Conservation (phyloP, 768 basidiomycete genomes). For the Pleurotus giganteus region DNA sequence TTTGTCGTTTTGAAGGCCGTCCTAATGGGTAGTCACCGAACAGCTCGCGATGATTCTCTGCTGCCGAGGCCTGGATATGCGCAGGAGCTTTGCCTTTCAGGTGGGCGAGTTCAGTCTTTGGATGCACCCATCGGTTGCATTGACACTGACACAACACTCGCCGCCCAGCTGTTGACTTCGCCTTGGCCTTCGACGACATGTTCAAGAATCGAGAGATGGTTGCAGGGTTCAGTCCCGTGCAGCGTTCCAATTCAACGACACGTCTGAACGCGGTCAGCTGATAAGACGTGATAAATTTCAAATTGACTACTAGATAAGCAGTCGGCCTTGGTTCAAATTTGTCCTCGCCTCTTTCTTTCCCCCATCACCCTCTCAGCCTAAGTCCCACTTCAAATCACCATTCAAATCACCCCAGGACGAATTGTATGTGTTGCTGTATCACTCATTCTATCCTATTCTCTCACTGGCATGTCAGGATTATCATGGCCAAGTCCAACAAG, state of each 20-base stretch:
- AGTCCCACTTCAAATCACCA: too few relatives aligned
- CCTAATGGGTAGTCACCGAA: too few relatives aligned
- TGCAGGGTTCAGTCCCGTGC: too few relatives aligned
- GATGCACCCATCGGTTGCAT: not conserved
- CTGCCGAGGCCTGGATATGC: not conserved
- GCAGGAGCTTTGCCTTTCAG: constrained; percentile 1
- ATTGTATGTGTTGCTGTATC: too few relatives aligned
- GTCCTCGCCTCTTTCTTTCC: not conserved
- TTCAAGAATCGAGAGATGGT: too few relatives aligned
- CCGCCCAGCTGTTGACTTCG: not conserved
- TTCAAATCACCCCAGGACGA: too few relatives aligned
- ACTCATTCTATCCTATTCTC: too few relatives aligned
- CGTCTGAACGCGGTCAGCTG: not conserved
- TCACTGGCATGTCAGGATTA: too few relatives aligned
- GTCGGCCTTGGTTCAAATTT: not conserved
- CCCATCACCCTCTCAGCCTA: not conserved
- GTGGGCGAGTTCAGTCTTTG: constrained; percentile 1
- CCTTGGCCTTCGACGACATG: not conserved
- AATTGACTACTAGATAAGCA: not conserved
- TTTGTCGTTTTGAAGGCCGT: too few relatives aligned
- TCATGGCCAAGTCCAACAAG: too few relatives aligned
- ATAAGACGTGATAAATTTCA: not conserved
- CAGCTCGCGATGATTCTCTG: not conserved
- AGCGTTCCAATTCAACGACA: not conserved
- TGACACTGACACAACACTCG: not conserved